Evolutionary conservation across 768 basidiomycete genomes (phyloP), one percentile per base, ranked within the genome.

Genomic region (Calocybe cyanea): DNA sequence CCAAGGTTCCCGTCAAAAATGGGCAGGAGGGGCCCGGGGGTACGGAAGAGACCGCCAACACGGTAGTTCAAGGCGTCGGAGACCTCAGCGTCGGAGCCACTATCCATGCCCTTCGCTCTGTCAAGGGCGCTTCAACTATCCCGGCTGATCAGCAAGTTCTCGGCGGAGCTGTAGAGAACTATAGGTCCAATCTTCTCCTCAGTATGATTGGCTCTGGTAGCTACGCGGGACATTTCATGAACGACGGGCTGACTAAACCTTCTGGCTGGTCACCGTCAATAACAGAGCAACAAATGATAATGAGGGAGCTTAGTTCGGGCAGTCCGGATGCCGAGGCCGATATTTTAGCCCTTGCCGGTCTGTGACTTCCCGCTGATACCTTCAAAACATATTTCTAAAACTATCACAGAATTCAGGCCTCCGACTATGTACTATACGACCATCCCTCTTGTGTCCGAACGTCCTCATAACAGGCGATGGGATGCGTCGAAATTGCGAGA

Each of bases 351-450:
- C 81, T 97, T 49, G 80, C 90, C 45, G 90, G 95, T 94, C 54
- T 57, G 85, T 72, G 38, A n/a, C 30, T 31, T 50, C 14, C n/a
- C 15, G 49, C 24, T 31, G 3, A 41, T 47, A 30, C 42, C 23
- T 36, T 7, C 20, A 31, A 41, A 24, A 48, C 7, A 41, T 10
- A 2, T 14, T 19, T 46, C 28, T 39, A 14, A 38, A 15, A 70
- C 71, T 77, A 15, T 30, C 43, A 8, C 65, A 94, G 94, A 94
- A 40, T 87, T 92, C 67, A 84, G 94, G 14, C 87, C 89, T 37
- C 91, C 92, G 7, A 90, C 85, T 4, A 92, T 91, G 77, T 99
- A 99, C 67, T 98, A 97, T 67, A 92, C 93, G 17, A 86, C 89
- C 24, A 96, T 99, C 46, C 96, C 96, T 9, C 72, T 87, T 45